A percentile compares a stretch with the other conserved stretches of the same genome.
Conservation (phyloP, 2,329 filamentous ascomycete species). For the Raffaelea arxii region DNA sequence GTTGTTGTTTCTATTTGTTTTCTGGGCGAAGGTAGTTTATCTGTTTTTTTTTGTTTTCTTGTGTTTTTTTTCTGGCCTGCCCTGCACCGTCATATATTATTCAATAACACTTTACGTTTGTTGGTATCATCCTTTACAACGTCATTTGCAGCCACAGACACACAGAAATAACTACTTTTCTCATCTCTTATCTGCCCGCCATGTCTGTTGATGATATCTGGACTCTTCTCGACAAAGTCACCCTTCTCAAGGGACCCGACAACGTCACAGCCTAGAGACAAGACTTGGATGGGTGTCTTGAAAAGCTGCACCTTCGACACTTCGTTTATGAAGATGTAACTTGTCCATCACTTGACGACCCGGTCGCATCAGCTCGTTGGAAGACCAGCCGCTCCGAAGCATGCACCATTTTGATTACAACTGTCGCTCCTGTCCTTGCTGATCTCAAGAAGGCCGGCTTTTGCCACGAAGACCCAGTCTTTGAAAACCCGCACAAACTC, state of each 20-base stretch:
- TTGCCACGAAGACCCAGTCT: neutral
- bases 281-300: no score
- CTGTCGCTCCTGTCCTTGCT: neutral
- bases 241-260: neutral
- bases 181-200: neutral
- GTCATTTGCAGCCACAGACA: no score
- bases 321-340: neutral
- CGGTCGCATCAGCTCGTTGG: neutral
- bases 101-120: no score
- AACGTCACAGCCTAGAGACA: neutral
- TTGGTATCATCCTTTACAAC: no score
- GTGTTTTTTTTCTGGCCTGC: no score
- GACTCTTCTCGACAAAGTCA: neutral
- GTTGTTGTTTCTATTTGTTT: no score
- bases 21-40: no score
- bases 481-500: neutral
- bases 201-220: no score
- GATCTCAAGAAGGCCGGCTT: neutral
- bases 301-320: neutral
- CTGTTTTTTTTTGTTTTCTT: no score
- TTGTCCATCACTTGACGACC: neutral
- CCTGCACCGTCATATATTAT: no score
- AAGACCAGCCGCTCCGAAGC: neutral
- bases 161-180: no score
- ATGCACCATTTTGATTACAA: neutral